Base-by-base conservation (phyloP, 495 filamentous ascomycete species). In the Daldinia decipiens region DNA sequence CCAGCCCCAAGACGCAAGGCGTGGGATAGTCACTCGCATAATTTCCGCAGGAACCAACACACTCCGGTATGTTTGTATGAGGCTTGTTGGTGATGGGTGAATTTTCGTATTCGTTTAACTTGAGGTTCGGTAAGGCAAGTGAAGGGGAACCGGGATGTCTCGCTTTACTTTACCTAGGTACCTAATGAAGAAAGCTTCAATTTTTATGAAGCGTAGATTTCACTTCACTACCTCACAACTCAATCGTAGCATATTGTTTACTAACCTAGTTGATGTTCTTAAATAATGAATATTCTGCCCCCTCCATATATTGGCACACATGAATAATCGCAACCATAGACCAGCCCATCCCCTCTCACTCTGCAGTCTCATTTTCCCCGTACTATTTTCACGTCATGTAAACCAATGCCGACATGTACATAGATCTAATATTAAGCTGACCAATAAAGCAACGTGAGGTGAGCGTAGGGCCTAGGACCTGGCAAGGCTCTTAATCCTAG, bases 401-500 rank as follows among this genome's bases (percentile, higher is more conserved):
- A 45, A 12, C 12, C 12, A 36, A 3, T 45, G 8, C 17, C 40
- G 21, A 52, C 21, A 26, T 29, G 8, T 12, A 13, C 12, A 4
- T 26, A 26, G 50, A 32, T 40, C 32, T 66, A 24, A 32, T 52
- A 32, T 36, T 7, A 58, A 53, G 40, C n/a, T 52, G 55, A 59
- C 26, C 63, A 59, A 67, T 60, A 65, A 52, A 58, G 54, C 51
- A 40, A 65, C 62, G 2, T 59, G 24, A 39, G 26, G 59, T 53
- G 19, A 52, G 54, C 19, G 21, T 24, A 51, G 12, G 34, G 12
- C 34, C 12, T 13, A 4, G 34, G 12, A 4, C 34, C 34, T 36
- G 3, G 34, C 12, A 36, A 36, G 34, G 34, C 13, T 13, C 32
- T 6, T 15, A 8, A 52, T 2, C 54, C 21, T 4, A 15, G 45